Percentiles rank a stretch among this genome's conserved stretches.
Evolutionary conservation across 31 red algal species (phyloP).

Genomic region (Bonnemaisonia californica): DNA sequence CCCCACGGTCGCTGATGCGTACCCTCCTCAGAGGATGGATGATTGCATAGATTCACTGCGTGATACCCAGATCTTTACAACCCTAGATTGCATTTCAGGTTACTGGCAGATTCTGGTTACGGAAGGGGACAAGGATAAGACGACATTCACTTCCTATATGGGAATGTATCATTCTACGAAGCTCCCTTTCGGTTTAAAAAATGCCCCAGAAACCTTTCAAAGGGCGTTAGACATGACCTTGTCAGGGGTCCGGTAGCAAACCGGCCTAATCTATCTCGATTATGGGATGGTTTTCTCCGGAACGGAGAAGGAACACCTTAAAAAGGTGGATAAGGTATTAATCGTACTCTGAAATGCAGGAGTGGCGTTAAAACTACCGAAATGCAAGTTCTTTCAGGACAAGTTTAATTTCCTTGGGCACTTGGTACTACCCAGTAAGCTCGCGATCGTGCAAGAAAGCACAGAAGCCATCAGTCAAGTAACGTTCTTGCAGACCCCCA

Average conservation of each 20-base stretch:
- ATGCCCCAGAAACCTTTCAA: constrained; percentile 51
- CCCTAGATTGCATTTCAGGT: constrained; percentile 13
- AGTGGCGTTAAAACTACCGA: no score
- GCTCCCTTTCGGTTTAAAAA: constrained; percentile 45
- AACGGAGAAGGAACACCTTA: constrained; percentile 3
- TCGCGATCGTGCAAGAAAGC: background rate
- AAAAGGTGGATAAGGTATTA: constrained; percentile 6
- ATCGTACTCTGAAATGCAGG: background rate
- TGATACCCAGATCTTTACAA: constrained; percentile 13
- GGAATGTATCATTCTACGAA: constrained; percentile 24
- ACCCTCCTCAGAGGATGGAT: no score
- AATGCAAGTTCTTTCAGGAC: no score
- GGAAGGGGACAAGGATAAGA: constrained; percentile 22
- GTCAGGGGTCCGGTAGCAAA: constrained; percentile 15
- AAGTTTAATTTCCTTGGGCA: constrained; percentile 17
- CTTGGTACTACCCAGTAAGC: background rate
- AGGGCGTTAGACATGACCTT: constrained; percentile 29
- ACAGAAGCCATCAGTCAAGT: background rate
- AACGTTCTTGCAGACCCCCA: background rate
- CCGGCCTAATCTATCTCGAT: constrained; percentile 23
- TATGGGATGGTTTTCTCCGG: constrained; percentile 33
- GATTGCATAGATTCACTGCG: no score
- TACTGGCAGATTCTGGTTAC: constrained; percentile 41
- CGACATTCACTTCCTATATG: constrained; percentile 15
- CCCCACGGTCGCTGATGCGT: no score